A percentile compares a stretch with the other conserved stretches of the same genome.
phyloP scores from a whole-genome alignment of 1,139 yeast genomes.

The Arxiozyma heterogenica region DNA sequence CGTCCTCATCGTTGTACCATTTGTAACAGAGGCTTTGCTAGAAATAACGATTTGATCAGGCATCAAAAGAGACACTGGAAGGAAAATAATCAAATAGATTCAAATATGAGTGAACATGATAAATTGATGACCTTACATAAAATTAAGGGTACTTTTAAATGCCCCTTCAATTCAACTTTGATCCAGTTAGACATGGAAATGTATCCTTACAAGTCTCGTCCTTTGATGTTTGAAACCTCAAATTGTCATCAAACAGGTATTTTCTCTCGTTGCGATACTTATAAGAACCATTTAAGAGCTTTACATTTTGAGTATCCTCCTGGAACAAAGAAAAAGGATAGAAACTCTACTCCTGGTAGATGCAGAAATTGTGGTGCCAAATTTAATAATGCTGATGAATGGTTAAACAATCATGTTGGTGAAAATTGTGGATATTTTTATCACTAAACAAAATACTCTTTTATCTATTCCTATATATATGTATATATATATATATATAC shows the following conservation, averaged over 20 bases:
- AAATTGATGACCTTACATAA: slow-evolving; percentile 23
- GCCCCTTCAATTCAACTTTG: slow-evolving; percentile 35
- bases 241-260: slow-evolving; percentile 73
- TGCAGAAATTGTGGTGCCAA: slow-evolving; percentile 67
- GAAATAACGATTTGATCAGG: slow-evolving; percentile 77
- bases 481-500: neutral
- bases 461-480: neutral
- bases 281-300: slow-evolving; percentile 82
- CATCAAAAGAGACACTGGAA: slow-evolving; percentile 81
- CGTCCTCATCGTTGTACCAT: slow-evolving; percentile 72
- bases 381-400: slow-evolving; percentile 64
- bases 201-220: slow-evolving; percentile 20
- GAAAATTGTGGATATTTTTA: slow-evolving; percentile 39
- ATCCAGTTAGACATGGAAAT: slow-evolving; percentile 27
- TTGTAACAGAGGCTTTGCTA: slow-evolving; percentile 77
- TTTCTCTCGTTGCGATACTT: slow-evolving; percentile 83
- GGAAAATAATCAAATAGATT: slow-evolving; percentile 33
- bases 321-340: slow-evolving; percentile 74
- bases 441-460: slow-evolving; percentile 10
- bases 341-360: slow-evolving; percentile 57
- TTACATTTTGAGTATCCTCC: slow-evolving; percentile 83
- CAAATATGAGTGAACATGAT: slow-evolving; percentile 10
- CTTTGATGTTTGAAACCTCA: slow-evolving; percentile 22
- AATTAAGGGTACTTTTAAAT: slow-evolving; percentile 39
- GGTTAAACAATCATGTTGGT: slow-evolving; percentile 71